Evolutionary conservation across 257 asterid species (phyloP), one percentile per base, ranked within the genome.

Genomic region (Leonotis leonurus): DNA sequence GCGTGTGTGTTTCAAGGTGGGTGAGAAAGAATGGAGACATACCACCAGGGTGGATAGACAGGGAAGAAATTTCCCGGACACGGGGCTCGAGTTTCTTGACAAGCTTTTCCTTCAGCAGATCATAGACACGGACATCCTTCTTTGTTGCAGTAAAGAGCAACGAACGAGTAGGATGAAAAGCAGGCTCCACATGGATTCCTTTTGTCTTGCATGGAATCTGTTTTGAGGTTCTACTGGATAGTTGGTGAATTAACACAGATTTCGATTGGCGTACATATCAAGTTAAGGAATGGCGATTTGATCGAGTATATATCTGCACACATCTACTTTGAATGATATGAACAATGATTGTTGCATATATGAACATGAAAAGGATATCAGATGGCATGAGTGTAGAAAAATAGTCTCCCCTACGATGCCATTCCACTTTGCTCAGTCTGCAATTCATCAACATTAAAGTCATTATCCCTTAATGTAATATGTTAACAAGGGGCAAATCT

Each of bases 361-460:
- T 51, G 27, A 73, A 53, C 35, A 32, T 48, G 26, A 66, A 82
- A 89, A 93, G 99, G 99, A 93, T 89, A 93, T 93, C 99, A 85
- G 84, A 70, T 25, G 99, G 97, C 91, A 85, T 78, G 40, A 89
- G 85, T 22, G 91, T 75, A 30, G 99, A 85, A 66, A 93, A 78
- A 80, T 89, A 89, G 77, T 89, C 97, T 73, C 99, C 99, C 77
- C 79, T 86, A 32, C 99, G 95, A 75, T 93, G 97, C 99, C 99
- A 93, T 59, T 89, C 97, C 68, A 93, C 85, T 59, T 92, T 87
- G 48, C 88, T 75, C 97, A 59, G 86, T 53, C 99, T 93, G 95
- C 81, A 74, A 72, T 40, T 62, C 69, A 70, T 64, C 17, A 56
- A 66, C 18, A 32, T 24, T 30, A 71, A n/a, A 69, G 35, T 36